These are phyloP conservation scores for Fusarium proliferatum DNA, from an alignment of 2,329 filamentous ascomycete genomes.

Conservation along the genomic window DNA sequence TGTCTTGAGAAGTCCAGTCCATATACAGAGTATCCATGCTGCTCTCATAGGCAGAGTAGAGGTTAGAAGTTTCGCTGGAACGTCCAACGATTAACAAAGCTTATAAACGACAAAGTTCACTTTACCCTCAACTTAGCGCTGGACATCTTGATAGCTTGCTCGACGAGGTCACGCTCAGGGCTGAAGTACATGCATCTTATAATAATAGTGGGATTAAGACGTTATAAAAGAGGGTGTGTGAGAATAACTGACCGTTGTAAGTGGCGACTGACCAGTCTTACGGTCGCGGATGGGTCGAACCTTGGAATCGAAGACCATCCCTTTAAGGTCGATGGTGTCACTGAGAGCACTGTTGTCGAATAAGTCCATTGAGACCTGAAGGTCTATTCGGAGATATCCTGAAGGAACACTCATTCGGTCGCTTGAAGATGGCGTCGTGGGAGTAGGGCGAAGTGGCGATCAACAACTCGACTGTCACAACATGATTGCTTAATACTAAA, in stretches of 20 bases:
- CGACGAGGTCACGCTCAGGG: slow-evolving; percentile 63
- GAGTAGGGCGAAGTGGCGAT: background rate
- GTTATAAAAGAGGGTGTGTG: background rate
- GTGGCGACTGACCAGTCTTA: slow-evolving; percentile 57
- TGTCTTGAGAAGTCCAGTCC: slow-evolving; percentile 76
- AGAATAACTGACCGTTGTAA: slow-evolving; percentile 15
- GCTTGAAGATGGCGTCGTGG: background rate
- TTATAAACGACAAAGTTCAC: slow-evolving; percentile 51
- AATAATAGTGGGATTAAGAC: background rate
- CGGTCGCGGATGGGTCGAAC: slow-evolving; percentile 66
- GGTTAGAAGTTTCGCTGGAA: slow-evolving; percentile 58
- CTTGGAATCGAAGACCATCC: slow-evolving; percentile 64
- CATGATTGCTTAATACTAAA: background rate
- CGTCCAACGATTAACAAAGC: slow-evolving; percentile 61
- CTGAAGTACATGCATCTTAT: slow-evolving; percentile 59
- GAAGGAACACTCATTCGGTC: background rate
- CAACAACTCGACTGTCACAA: background rate
- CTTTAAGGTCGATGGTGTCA: slow-evolving; percentile 58
- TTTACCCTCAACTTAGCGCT: slow-evolving; percentile 60
- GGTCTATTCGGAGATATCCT: background rate
- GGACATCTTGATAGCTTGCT: slow-evolving; percentile 71
- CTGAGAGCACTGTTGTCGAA: no score
- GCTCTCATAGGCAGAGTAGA: slow-evolving; percentile 62
- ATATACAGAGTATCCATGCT: slow-evolving; percentile 65
- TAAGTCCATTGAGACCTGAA: background rate